Conservation (phyloP, 129 eudicot genomes). For the Heracleum sosnowskyi region DNA sequence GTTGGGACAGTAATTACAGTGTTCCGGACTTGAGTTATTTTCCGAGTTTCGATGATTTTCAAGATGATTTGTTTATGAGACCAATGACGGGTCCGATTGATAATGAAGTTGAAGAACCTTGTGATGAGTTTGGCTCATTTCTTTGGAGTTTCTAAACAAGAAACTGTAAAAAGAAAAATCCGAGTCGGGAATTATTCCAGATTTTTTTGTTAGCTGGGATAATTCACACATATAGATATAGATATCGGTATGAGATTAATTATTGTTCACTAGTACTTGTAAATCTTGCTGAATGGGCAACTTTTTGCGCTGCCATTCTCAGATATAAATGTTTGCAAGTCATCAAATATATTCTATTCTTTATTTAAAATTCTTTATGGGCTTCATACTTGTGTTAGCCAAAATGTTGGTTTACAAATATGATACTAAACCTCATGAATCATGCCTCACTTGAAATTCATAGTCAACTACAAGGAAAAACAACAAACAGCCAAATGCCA, state of each 20-base stretch:
- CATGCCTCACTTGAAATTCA: no score
- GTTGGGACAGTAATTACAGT: neutral
- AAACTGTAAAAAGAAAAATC: neutral
- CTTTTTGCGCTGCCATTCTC: constrained; percentile 15
- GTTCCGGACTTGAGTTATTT: neutral
- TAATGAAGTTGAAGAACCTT: constrained; percentile 7
- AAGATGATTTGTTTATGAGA: constrained; percentile 5
- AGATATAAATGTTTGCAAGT: neutral
- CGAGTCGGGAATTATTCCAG: neutral
- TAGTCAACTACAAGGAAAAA: no score
- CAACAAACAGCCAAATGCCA: no score
- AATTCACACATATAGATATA: neutral
- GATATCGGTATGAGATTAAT: neutral
- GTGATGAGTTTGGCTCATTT: constrained; percentile 3
- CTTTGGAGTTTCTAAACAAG: constrained; percentile 14
- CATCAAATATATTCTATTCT: neutral
- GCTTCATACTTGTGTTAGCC: no score
- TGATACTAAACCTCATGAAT: no score
- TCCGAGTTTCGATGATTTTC: constrained; percentile 13
- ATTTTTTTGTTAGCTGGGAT: constrained; percentile 10
- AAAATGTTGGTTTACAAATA: no score
- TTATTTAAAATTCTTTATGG: neutral
- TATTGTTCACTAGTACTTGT: neutral
- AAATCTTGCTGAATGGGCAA: neutral
- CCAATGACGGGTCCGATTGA: constrained; percentile 4